These are phyloP conservation scores for Colletotrichum sp. DNA, from an alignment of 2,329 filamentous ascomycete genomes.

Conservation along the genomic window DNA sequence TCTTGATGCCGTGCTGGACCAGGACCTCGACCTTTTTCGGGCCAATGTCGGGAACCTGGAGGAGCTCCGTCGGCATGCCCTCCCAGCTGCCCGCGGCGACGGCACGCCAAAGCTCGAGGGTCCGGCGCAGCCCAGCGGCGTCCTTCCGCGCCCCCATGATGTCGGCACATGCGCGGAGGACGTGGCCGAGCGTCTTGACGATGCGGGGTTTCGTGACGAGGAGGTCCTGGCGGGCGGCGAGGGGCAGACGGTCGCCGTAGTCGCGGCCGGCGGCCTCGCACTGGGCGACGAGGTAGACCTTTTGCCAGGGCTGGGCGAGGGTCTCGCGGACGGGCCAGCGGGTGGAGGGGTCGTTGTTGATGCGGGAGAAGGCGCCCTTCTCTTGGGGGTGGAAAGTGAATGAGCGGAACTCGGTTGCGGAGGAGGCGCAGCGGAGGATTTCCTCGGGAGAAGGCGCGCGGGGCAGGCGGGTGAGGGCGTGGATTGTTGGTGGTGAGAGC, in stretches of 20 bases:
- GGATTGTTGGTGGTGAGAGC: conserved; percentile 15
- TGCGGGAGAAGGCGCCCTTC: conserved; percentile 36
- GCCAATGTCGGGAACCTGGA: conserved; percentile 82
- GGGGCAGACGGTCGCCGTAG: conserved; percentile 46
- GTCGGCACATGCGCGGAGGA: conserved; percentile 42
- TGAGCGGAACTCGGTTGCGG: conserved; percentile 40
- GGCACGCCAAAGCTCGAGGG: conserved; percentile 79
- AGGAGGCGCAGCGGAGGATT: conserved; percentile 42
- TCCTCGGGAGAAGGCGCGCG: conserved; percentile 22
- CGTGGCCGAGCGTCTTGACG: conserved; percentile 34
- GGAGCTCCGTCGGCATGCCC: conserved; percentile 69
- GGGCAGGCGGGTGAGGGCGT: conserved; percentile 14
- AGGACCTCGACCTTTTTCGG: conserved; percentile 77
- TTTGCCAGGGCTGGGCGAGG: conserved; percentile 70
- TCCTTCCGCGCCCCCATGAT: conserved; percentile 53
- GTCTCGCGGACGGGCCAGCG: conserved; percentile 39
- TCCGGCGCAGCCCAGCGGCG: conserved; percentile 68
- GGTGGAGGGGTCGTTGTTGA: conserved; percentile 43
- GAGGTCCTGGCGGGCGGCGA: conserved; percentile 35
- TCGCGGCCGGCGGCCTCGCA: conserved; percentile 65
- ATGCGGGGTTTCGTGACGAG: conserved; percentile 34
- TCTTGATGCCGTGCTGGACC: conserved; percentile 70
- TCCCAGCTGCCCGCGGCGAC: conserved; percentile 83
- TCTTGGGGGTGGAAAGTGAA: conserved; percentile 40
- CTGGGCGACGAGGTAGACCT: conserved; percentile 78